Evolutionary conservation across 768 basidiomycete species (phyloP).

Genomic region (Leccinum uliginosum): DNA sequence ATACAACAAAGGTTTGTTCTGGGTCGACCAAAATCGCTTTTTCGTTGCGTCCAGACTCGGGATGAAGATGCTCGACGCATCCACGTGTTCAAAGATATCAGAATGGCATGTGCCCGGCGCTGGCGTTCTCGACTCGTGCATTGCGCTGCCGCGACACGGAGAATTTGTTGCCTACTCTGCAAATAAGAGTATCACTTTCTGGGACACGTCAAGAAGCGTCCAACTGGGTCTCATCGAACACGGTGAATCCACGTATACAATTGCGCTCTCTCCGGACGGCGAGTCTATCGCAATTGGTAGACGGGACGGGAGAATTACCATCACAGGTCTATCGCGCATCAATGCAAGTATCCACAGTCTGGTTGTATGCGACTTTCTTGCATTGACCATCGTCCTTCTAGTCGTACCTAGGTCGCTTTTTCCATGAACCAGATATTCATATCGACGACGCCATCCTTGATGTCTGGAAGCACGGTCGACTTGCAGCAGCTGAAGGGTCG

Average conservation of each 20-base stretch:
- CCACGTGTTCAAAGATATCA: neutral
- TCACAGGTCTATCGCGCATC: neutral
- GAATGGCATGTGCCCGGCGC: neutral
- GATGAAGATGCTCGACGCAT: neutral
- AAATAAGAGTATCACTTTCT: neutral
- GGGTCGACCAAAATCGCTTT: neutral
- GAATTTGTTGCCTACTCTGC: neutral
- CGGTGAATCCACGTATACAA: neutral
- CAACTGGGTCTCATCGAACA: neutral
- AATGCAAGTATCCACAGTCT: neutral
- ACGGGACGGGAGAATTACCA: neutral
- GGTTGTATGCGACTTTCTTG: neutral
- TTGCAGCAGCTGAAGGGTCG: neutral
- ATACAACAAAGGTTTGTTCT: conserved; percentile 36
- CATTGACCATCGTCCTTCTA: neutral
- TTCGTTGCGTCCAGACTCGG: neutral
- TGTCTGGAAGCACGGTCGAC: neutral
- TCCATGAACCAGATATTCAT: neutral
- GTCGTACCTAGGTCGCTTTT: neutral
- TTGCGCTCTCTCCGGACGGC: neutral
- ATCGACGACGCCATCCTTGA: neutral
- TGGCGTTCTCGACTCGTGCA: neutral
- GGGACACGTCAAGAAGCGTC: neutral
- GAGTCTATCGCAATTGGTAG: neutral
- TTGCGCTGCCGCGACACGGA: neutral